phyloP scores from a whole-genome alignment of 257 asterid genomes.

The Capsicum pubescens region DNA sequence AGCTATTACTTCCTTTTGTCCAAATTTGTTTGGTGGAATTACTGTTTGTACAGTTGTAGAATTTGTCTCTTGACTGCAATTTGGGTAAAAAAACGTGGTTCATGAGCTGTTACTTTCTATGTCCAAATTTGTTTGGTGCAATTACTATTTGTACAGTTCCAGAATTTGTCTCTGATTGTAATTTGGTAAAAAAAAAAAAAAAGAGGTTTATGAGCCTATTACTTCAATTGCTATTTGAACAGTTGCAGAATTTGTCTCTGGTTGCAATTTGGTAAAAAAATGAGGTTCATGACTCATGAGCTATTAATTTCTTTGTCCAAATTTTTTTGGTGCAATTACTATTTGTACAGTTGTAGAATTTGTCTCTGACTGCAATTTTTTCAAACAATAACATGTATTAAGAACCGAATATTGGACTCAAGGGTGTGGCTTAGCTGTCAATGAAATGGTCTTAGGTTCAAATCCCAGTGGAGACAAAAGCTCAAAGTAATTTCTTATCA shows the following conservation, averaged over 20 bases:
- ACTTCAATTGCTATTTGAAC: background rate
- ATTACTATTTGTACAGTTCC: background rate
- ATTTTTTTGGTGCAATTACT: background rate
- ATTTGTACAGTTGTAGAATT: background rate
- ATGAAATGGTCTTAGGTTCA: too few relatives aligned
- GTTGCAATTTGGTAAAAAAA: background rate
- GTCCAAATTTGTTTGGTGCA: background rate
- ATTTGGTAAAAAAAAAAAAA: background rate
- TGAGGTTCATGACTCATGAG: background rate
- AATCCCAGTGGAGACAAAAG: too few relatives aligned
- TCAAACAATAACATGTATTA: background rate
- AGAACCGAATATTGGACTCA: background rate
- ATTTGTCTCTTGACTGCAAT: background rate
- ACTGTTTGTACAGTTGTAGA: background rate
- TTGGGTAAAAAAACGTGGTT: background rate
- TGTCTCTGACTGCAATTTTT: background rate
- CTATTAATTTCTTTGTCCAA: background rate
- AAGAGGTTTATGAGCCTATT: too few relatives aligned
- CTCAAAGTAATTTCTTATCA: too few relatives aligned
- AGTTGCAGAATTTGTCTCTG: slow-evolving; percentile 1
- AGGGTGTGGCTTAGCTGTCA: too few relatives aligned
- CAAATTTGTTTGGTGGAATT: slow-evolving; percentile 7
- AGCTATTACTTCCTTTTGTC: background rate
- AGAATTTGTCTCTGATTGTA: background rate
- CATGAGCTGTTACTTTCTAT: background rate